These are phyloP conservation scores for Botrytis fabae DNA, from an alignment of 2,329 filamentous ascomycete species.

Conservation along the genomic window DNA sequence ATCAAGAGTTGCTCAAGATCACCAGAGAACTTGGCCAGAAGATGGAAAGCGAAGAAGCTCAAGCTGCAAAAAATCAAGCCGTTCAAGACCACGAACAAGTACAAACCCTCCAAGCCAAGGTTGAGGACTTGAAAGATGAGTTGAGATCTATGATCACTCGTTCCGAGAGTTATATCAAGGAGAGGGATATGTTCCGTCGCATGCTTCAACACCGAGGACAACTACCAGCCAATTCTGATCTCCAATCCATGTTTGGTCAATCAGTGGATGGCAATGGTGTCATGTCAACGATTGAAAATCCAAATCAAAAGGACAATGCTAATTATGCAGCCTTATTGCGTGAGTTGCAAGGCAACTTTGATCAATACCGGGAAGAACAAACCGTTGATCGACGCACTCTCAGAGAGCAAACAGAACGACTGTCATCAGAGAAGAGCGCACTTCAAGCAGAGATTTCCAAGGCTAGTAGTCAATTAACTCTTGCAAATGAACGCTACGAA, in stretches of 20 bases:
- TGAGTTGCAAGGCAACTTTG: slow-evolving; percentile 86
- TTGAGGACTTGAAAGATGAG: slow-evolving; percentile 81
- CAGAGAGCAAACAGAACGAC: slow-evolving; percentile 78
- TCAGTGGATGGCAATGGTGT: slow-evolving; percentile 61
- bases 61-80: slow-evolving; percentile 62
- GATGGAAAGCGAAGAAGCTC: slow-evolving; percentile 88
- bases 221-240: slow-evolving; percentile 58
- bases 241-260: slow-evolving; percentile 69
- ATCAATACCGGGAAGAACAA: slow-evolving; percentile 84
- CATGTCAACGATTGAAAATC: slow-evolving; percentile 57
- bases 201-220: slow-evolving; percentile 79
- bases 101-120: slow-evolving; percentile 68
- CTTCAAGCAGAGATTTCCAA: slow-evolving; percentile 82
- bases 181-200: slow-evolving; percentile 95
- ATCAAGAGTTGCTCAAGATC: slow-evolving; percentile 78
- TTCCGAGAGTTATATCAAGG: slow-evolving; percentile 89
- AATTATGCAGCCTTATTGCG: slow-evolving; percentile 78
- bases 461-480: slow-evolving; percentile 74
- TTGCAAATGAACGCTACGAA: slow-evolving; percentile 81
- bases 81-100: slow-evolving; percentile 69
- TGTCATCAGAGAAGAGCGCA: slow-evolving; percentile 78
- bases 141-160: slow-evolving; percentile 78
- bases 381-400: slow-evolving; percentile 77
- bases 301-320: slow-evolving; percentile 57
- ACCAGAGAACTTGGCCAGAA: slow-evolving; percentile 82